phyloP scores from a whole-genome alignment of 140 eudicot genomes.

The Bidens hawaiensis region DNA sequence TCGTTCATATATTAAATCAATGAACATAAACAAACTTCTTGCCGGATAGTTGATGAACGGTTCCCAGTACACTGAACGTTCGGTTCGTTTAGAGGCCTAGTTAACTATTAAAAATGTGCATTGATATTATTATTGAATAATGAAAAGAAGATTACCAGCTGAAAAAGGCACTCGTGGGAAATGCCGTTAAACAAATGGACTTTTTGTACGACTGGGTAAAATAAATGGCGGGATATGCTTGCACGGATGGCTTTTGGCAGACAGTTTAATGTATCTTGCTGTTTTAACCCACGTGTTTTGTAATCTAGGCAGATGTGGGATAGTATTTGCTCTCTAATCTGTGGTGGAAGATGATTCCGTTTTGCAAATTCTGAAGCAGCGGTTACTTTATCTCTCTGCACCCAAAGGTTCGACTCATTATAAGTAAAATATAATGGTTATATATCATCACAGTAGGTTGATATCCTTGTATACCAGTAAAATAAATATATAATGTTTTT shows the following conservation, averaged over 20 bases:
- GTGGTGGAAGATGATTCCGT: constrained; percentile 69
- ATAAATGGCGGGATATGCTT: constrained; percentile 76
- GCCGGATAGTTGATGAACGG: too few relatives aligned
- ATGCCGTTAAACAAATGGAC: constrained; percentile 75
- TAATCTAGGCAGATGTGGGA: constrained; percentile 85
- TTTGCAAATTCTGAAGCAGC: constrained; percentile 79
- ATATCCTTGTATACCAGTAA: too few relatives aligned
- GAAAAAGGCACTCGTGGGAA: constrained; percentile 78
- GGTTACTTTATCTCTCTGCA: constrained; percentile 77
- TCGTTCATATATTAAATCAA: too few relatives aligned
- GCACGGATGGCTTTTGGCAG: constrained; percentile 94
- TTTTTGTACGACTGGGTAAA: constrained; percentile 69
- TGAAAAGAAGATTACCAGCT: constrained; percentile 53
- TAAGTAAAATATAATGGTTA: too few relatives aligned
- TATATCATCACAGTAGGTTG: too few relatives aligned
- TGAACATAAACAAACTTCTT: too few relatives aligned
- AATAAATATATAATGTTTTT: too few relatives aligned
- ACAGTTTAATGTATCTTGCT: constrained; percentile 59
- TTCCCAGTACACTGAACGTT: too few relatives aligned
- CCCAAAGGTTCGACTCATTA: constrained; percentile 17
- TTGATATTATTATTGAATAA: constrained; percentile 1
- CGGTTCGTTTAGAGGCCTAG: too few relatives aligned
- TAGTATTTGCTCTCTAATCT: constrained; percentile 63
- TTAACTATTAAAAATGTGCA: constrained; percentile 11
- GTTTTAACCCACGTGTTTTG: constrained; percentile 79